Percentiles rank a stretch among this genome's conserved stretches.
Conservation (phyloP, 129 eudicot species). For the Helianthus annuus region HanXRQr2.0-SUNRISE NC_035441.2:109068427-109068926, state of each 20-base stretch:
- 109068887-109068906: conserved; percentile 30
- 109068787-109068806: conserved; percentile 26
- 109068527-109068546: conserved; percentile 79
- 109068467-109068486: conserved; percentile 63
- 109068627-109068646: conserved; percentile 9
- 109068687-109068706: conserved; percentile 28
- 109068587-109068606: conserved; percentile 22
- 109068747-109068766: conserved; percentile 28
- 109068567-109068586: conserved; percentile 36
- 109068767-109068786: conserved; percentile 25
- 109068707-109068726: not conserved
- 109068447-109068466: conserved; percentile 67
- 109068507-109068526: conserved; percentile 60
- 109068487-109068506: conserved; percentile 89
- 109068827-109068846: conserved; percentile 31
- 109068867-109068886: conserved; percentile 36
- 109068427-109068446: conserved; percentile 68
- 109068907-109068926: conserved; percentile 36
- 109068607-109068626: conserved; percentile 41
- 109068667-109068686: conserved; percentile 12
- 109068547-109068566: conserved; percentile 76
- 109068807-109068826: conserved; percentile 20
- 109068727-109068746: conserved; percentile 9
- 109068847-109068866: conserved; percentile 26
- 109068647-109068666: conserved; percentile 33